phyloP scores from a whole-genome alignment of 2,329 filamentous ascomycete species.

The Exophiala bonariae region DNA sequence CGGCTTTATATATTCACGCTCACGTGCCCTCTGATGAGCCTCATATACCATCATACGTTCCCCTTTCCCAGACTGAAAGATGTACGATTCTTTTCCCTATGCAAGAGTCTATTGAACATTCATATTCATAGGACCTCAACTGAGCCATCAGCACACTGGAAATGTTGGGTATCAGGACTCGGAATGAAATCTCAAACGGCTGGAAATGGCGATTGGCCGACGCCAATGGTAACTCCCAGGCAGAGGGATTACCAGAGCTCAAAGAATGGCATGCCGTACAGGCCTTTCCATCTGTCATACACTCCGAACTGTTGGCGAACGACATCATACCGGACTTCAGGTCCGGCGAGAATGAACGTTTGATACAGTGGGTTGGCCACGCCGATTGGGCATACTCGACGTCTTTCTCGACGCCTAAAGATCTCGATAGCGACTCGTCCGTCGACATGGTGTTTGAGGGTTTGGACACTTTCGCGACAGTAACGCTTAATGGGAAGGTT shows the following conservation, averaged over 20 bases:
- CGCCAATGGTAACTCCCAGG: not conserved
- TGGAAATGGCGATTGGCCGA: not conserved
- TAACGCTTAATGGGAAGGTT: slow-evolving; percentile 64
- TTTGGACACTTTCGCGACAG: slow-evolving; percentile 75
- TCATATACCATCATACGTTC: too few species aligned
- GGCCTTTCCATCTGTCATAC: not conserved
- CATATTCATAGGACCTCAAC: too few species aligned
- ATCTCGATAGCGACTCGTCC: slow-evolving; percentile 34
- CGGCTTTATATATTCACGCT: not conserved
- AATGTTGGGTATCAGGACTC: not conserved
- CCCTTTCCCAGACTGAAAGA: too few species aligned
- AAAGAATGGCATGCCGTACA: not conserved
- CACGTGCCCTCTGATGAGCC: too few species aligned
- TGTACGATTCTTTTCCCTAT: too few species aligned
- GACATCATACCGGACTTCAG: not conserved
- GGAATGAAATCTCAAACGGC: not conserved
- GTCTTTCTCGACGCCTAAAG: slow-evolving; percentile 55
- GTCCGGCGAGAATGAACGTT: not conserved
- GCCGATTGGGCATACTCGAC: slow-evolving; percentile 64
- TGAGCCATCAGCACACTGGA: too few species aligned
- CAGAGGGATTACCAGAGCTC: not conserved
- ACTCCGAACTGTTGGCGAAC: not conserved
- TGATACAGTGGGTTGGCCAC: slow-evolving; percentile 73
- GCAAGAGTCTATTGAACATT: too few species aligned
- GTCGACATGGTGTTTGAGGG: slow-evolving; percentile 72